These are phyloP conservation scores for Dillenia suffruticosa DNA, from an alignment of 164 flowering plant genomes.

Conservation along the genomic window DNA sequence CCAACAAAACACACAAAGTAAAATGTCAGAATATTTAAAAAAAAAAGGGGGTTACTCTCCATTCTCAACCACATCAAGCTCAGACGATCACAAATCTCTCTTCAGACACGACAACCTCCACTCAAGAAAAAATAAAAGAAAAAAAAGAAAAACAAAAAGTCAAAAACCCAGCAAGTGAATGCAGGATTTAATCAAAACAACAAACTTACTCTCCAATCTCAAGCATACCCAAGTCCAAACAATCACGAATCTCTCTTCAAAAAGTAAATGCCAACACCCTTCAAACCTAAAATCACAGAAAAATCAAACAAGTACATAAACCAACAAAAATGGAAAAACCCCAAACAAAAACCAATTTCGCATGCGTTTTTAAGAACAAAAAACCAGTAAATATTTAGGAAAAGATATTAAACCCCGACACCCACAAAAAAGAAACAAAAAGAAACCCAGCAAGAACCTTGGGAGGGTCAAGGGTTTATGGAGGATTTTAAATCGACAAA, in stretches of 20 bases:
- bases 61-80: conserved; percentile 1
- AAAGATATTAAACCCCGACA: conserved; percentile 8
- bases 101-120: conserved; percentile 1
- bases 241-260: not conserved
- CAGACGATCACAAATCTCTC: conserved; percentile 1
- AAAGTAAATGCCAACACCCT: conserved; percentile 1
- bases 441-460: conserved; percentile 1
- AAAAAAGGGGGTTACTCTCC: not conserved
- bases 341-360: conserved; percentile 8
- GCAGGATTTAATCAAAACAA: no score
- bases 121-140: no score
- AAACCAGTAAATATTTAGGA: not conserved
- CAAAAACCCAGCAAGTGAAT: no score
- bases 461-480: not conserved
- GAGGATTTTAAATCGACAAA: not conserved
- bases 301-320: not conserved
- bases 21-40: no score
- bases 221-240: conserved; percentile 5
- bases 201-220: not conserved
- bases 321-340: no score
- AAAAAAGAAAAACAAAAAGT: no score
- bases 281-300: conserved; percentile 1
- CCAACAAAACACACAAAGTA: no score
- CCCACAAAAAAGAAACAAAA: not conserved
- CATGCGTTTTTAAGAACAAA: no score